Conservation (phyloP, 2,329 filamentous ascomycete genomes). For the Xylariales sp. region DNA sequence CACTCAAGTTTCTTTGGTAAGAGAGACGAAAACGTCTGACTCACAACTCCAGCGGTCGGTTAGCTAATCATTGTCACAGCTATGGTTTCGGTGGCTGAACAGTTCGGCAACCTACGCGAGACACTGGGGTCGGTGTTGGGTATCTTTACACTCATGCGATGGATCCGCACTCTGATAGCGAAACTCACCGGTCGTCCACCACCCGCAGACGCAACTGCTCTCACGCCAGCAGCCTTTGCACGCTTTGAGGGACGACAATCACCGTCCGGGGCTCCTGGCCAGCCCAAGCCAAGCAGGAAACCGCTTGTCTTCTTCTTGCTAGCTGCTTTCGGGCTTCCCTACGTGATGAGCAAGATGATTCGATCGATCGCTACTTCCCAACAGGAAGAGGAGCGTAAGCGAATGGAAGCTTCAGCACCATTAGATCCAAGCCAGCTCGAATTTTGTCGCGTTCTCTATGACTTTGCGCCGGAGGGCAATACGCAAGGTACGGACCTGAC, state of each 20-base stretch:
- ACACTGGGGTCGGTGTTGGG: constrained; percentile 90
- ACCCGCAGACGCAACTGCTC: constrained; percentile 77
- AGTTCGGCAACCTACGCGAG: constrained; percentile 89
- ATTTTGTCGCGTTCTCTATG: constrained; percentile 91
- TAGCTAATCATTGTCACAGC: constrained; percentile 48
- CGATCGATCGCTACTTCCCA: constrained; percentile 75
- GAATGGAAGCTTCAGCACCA: constrained; percentile 51
- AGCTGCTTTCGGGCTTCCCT: constrained; percentile 91
- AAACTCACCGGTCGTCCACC: constrained; percentile 89
- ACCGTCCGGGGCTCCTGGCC: constrained; percentile 52
- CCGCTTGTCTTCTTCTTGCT: constrained; percentile 94
- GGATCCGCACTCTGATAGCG: constrained; percentile 86
- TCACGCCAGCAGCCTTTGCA: constrained; percentile 89
- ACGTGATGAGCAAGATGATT: constrained; percentile 96
- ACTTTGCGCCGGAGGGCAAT: constrained; percentile 75
- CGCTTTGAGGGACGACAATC: constrained; percentile 69
- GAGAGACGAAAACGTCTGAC: constrained; percentile 25
- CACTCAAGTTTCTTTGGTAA: constrained; percentile 97
- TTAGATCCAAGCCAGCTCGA: constrained; percentile 89
- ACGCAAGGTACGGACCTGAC: constrained; percentile 77
- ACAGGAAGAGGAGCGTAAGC: constrained; percentile 71
- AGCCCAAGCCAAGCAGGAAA: constrained; percentile 80
- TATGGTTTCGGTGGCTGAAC: constrained; percentile 97
- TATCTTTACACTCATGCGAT: constrained; percentile 93
- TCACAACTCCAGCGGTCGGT: neutral